phyloP scores from a whole-genome alignment of 331 rosid species.

The Telfairia occidentalis region DNA sequence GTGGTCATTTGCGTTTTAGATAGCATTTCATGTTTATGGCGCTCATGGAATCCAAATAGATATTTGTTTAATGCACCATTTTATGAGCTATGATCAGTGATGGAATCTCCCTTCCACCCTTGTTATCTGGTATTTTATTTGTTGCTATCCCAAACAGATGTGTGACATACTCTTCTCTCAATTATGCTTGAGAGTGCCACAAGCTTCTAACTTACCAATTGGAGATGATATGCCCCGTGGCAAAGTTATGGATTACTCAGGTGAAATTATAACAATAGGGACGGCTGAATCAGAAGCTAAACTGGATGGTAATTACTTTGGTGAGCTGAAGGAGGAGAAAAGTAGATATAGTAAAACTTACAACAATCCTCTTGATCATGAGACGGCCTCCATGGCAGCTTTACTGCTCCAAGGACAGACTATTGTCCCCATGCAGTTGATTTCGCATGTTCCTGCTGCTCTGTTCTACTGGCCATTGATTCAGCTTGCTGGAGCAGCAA shows the following conservation, averaged over 20 bases:
- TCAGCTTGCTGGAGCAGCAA: constrained; percentile 96
- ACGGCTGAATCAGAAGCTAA: constrained; percentile 20
- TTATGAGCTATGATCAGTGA: neutral
- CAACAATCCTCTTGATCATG: constrained; percentile 45
- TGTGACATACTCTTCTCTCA: constrained; percentile 94
- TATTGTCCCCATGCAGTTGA: constrained; percentile 84
- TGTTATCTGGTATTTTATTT: neutral
- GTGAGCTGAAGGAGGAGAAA: constrained; percentile 44
- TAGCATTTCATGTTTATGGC: neutral
- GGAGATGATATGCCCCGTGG: constrained; percentile 55
- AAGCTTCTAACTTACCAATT: constrained; percentile 37
- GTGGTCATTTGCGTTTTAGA: neutral
- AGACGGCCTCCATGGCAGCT: constrained; percentile 74
- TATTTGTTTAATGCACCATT: neutral
- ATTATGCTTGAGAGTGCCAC: constrained; percentile 78
- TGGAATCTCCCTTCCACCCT: neutral
- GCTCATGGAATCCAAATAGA: neutral
- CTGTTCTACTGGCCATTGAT: constrained; percentile 87
- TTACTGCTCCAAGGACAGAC: constrained; percentile 80
- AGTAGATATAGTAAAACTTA: constrained; percentile 33
- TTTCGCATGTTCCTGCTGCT: constrained; percentile 88
- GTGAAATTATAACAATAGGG: constrained; percentile 32
- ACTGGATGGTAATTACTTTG: constrained; percentile 31
- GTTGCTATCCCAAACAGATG: constrained; percentile 55
- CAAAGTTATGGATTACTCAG: constrained; percentile 25